These are phyloP conservation scores for Glomus cerebriforme DNA, from an alignment of 192 early-diverging fungal species.

Conservation along the genomic window DNA sequence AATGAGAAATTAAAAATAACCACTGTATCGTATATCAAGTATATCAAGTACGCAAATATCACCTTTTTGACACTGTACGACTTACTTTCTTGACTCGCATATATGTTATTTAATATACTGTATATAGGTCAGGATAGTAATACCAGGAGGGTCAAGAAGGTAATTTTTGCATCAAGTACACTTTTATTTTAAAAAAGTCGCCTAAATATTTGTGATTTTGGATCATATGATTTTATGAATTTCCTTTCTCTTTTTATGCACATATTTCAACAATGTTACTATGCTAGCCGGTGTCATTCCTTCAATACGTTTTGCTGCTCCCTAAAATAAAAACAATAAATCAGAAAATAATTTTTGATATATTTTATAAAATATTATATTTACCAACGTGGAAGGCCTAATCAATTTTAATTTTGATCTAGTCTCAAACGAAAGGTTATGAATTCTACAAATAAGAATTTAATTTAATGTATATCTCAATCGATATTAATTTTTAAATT, in stretches of 20 bases:
- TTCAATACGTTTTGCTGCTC: conserved; percentile 78
- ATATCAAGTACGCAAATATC: no score
- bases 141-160: no score
- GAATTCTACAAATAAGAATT: conserved; percentile 39
- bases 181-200: no score
- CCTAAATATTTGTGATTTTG: no score
- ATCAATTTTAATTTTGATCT: conserved; percentile 53
- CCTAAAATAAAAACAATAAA: conserved; percentile 46
- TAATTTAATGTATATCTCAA: neutral
- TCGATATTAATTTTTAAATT: neutral
- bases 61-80: no score
- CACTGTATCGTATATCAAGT: no score
- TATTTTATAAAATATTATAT: neutral
- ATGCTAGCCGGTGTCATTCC: conserved; percentile 80
- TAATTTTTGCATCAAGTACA: no score
- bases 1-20: no score
- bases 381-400: conserved; percentile 59
- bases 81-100: no score
- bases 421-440: conserved; percentile 59
- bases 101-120: no score
- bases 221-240: no score
- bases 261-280: conserved; percentile 66
- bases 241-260: conserved; percentile 43
- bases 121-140: no score
- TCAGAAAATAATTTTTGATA: neutral